Evolutionary conservation across 2,329 filamentous ascomycete species (phyloP), one percentile per base, ranked within the genome.

Genomic region (Didymella arachidicola): DNA sequence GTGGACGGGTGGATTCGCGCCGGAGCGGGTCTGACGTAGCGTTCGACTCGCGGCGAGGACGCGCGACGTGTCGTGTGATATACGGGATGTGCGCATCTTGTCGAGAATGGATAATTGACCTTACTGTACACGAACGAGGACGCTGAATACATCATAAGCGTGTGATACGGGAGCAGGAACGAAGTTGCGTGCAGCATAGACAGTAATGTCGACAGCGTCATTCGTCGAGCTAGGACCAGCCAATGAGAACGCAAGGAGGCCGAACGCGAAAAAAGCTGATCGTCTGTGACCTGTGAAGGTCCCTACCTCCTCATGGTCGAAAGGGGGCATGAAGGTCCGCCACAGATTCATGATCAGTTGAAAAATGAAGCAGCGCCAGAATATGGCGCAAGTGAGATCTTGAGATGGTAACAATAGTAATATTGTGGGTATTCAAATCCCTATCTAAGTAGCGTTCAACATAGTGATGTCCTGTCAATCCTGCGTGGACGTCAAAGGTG

Each of bases 51-150:
- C 70, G 42, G 72, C 65, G 49, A 76, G 57, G 51, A 74, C 66
- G 49, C 68, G 73, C 30, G 70, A 62, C 5, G 74, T 74, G 62
- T 78, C 75, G 53, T 71, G 75, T 57, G 76, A 73, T 44, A 78
- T 67, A 51, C 75, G 73, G 25, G 76, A 78, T 50, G 75, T 74
- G 12, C 74, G 73, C 76, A 78, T 78, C 41, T 47, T 19, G 18
- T 19, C 11, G 8, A 18, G 2, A 26, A 22, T 10, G 5, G 4
- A 29, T 38, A 55, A 47, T 55, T 42, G 51, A 19, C 42, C 29
- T 26, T 10, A 10, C 14, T n/a, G 14, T 11, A 6, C 6, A 25
- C 8, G 34, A 16, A 2, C 27, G 25, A 6, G 8, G 6, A 8
- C 7, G 7, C 14, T 29, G 7, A 22, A 22, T 16, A 10, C 19